phyloP scores from a whole-genome alignment of 257 asterid genomes.

The Solanum microdontum region DNA sequence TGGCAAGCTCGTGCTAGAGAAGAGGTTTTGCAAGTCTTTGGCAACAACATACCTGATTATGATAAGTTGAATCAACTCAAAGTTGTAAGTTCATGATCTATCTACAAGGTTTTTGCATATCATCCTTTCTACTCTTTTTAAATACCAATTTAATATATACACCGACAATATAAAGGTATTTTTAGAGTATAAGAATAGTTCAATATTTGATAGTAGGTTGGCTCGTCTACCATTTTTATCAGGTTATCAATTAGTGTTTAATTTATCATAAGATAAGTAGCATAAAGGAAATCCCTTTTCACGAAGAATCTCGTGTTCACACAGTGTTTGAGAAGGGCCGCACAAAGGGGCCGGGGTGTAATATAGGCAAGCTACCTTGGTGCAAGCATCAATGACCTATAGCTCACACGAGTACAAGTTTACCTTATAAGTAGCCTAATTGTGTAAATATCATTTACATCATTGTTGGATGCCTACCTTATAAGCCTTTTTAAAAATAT shows the following conservation, averaged over 20 bases:
- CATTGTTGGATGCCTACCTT: too few species aligned
- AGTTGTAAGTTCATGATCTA: conserved; percentile 4
- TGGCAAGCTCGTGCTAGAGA: conserved; percentile 21
- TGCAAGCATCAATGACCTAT: too few species aligned
- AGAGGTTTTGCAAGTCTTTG: conserved; percentile 6
- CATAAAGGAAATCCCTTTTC: neutral
- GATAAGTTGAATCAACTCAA: conserved; percentile 14
- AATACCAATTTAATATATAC: neutral
- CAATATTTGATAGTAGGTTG: neutral
- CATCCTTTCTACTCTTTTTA: neutral
- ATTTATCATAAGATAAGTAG: neutral
- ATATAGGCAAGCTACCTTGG: neutral
- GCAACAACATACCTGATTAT: neutral
- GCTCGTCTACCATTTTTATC: neutral
- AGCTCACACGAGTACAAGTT: too few species aligned
- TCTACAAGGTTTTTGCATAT: neutral
- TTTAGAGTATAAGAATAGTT: neutral
- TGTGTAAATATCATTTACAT: too few species aligned
- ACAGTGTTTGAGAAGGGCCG: neutral
- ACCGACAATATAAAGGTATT: neutral
- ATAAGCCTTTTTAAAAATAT: too few species aligned
- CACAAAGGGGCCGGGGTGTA: neutral
- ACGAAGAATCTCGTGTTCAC: neutral
- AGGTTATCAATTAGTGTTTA: neutral
- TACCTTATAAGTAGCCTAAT: too few species aligned